Evolutionary conservation across 148 eudicot genomes (phyloP).

Genomic region (Spergularia marina): DNA sequence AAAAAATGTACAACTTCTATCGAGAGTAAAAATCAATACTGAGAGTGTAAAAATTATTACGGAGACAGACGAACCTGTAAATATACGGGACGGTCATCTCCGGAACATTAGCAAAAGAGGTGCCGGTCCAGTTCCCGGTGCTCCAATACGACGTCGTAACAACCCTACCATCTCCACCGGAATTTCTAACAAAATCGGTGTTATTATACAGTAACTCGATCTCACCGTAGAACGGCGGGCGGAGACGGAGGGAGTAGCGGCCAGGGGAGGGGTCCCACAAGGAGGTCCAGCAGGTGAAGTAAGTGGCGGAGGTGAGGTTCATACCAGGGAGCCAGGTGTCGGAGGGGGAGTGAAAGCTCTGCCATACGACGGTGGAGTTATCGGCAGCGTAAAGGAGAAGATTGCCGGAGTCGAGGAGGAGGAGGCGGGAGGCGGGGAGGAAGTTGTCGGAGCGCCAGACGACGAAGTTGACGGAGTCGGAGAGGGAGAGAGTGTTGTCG

Average conservation of each 20-base stretch:
- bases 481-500: constrained; percentile 37
- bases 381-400: constrained; percentile 30
- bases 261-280: constrained; percentile 60
- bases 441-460: constrained; percentile 45
- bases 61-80: constrained; percentile 27
- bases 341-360: constrained; percentile 66
- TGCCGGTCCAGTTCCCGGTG: constrained; percentile 71
- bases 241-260: constrained; percentile 50
- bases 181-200: too few relatives aligned
- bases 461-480: constrained; percentile 20
- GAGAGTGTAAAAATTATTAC: not conserved
- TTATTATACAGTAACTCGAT: constrained; percentile 44
- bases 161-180: not conserved
- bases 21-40: too few relatives aligned
- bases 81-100: constrained; percentile 76
- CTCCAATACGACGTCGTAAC: constrained; percentile 46
- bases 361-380: constrained; percentile 49
- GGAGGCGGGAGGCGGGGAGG: constrained; percentile 21
- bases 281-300: constrained; percentile 53
- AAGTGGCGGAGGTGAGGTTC: constrained; percentile 42
- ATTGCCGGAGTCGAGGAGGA: constrained; percentile 57
- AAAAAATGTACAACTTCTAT: too few relatives aligned
- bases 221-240: constrained; percentile 60
- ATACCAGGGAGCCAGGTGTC: constrained; percentile 89
- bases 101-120: constrained; percentile 55